These are phyloP conservation scores for Arthrobotrys iridis DNA, from an alignment of 2,329 filamentous ascomycete species.

Conservation along the genomic window DNA sequence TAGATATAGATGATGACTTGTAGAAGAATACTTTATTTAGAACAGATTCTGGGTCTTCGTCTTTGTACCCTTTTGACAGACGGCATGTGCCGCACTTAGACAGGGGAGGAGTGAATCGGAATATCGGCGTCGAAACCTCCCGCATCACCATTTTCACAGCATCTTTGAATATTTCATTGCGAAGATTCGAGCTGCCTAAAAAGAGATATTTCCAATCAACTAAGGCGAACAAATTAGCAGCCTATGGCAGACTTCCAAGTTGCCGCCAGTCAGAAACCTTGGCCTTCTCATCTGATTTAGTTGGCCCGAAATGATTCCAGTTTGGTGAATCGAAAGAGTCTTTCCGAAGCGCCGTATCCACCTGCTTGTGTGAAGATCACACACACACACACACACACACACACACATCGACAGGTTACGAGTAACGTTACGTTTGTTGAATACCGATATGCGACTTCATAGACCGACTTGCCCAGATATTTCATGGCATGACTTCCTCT, in stretches of 20 bases:
- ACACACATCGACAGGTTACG: constrained; percentile 3
- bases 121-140: background rate
- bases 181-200: constrained; percentile 26
- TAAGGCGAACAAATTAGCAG: background rate
- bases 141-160: background rate
- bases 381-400: too few relatives aligned
- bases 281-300: background rate
- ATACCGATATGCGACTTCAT: background rate
- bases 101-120: background rate
- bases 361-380: background rate
- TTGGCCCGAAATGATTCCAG: constrained; percentile 33
- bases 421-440: constrained; percentile 42
- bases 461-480: background rate
- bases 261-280: constrained; percentile 21
- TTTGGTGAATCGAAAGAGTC: constrained; percentile 6
- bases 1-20: background rate
- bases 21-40: constrained; percentile 44
- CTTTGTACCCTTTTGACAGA: constrained; percentile 13
- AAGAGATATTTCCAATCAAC: background rate
- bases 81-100: background rate
- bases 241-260: background rate
- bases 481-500: constrained; percentile 4
- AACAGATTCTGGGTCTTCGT: constrained; percentile 23
- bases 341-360: constrained; percentile 28
- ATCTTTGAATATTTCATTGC: background rate